Evolutionary conservation across 306 rosid species (phyloP).

Genomic region (Astragalus membranaceus): DNA sequence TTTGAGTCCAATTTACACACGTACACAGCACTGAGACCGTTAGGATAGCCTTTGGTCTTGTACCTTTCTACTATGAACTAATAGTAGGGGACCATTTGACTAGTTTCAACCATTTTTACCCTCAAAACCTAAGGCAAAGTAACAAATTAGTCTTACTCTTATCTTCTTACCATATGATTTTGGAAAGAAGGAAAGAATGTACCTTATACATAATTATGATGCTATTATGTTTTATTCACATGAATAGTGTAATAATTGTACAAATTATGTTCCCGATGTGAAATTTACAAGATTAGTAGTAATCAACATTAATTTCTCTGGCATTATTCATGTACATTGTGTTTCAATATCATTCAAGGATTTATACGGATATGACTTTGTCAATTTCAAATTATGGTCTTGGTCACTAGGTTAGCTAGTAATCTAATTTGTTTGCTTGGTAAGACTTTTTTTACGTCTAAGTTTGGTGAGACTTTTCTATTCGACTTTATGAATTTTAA

Average conservation of each 20-base stretch:
- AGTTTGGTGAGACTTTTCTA: too few species aligned
- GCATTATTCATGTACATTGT: too few species aligned
- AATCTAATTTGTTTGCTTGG: too few species aligned
- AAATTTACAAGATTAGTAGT: constrained; percentile 6
- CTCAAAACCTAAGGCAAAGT: neutral
- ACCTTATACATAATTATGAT: constrained; percentile 11
- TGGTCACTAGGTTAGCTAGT: too few species aligned
- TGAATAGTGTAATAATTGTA: neutral
- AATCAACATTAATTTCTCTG: constrained; percentile 10
- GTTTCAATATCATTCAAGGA: too few species aligned
- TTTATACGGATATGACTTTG: too few species aligned
- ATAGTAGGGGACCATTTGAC: constrained; percentile 40
- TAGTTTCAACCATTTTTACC: constrained; percentile 7
- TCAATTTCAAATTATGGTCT: too few species aligned
- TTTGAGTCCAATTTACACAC: constrained; percentile 6
- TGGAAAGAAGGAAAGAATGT: constrained; percentile 5
- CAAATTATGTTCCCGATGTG: constrained; percentile 23
- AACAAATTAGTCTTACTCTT: neutral
- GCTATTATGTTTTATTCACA: neutral
- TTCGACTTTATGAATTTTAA: too few species aligned
- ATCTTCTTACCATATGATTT: constrained; percentile 8
- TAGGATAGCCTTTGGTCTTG: neutral
- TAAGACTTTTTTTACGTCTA: too few species aligned
- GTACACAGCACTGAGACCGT: constrained; percentile 1
- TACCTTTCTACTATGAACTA: constrained; percentile 13